Base-by-base conservation (phyloP, 2,329 filamentous ascomycete genomes). In the Aschersonia sp. region DNA sequence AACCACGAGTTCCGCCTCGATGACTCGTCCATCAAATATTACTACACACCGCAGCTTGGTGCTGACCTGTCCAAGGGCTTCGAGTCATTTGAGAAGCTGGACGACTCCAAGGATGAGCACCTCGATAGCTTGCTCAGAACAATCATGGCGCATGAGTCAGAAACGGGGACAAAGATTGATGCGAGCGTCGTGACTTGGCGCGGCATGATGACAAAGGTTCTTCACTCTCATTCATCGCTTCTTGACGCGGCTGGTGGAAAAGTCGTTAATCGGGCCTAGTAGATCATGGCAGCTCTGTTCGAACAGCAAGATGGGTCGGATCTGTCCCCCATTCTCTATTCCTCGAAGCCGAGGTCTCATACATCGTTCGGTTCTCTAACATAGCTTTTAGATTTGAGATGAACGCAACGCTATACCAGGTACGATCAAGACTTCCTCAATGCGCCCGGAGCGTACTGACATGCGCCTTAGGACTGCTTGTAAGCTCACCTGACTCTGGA, bases 171-270 rank as follows among this genome's bases (percentile, higher is more conserved):
- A 57, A 82, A 75, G 59, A 80, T 83, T 32, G 81, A 89, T 51
- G 83, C 84, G 2, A 80, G 94, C 56, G 63, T 97, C 44, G 74
- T 97, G 46, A 97, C 91, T 1, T 98, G 91, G 91, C 75, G 92
- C 58, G 92, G 92, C 40, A 96, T 97, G 88, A 89, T 98, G 83
- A 97, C 92, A 52, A 98, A 96, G 75, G 88, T 89, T 38, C 3
- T 38, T 38, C 12, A 9, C 35, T 12, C 12, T 38, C 35, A 7
- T 38, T 38, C 35, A 9, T 6, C 40, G 40, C 30, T 7, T 5
- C 12, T 20, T n/a, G 30, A n/a, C 5, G 12, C 20, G 29, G 4
- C 28, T 9, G 30, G 44, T 45, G 7, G 41, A 44, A 9, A 2
- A 38, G 35, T 38, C 35, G 35, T 12, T 38, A 7, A 31, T 40